Conservation (phyloP, 805 yeast species). For the Ogataea saltuana region DNA sequence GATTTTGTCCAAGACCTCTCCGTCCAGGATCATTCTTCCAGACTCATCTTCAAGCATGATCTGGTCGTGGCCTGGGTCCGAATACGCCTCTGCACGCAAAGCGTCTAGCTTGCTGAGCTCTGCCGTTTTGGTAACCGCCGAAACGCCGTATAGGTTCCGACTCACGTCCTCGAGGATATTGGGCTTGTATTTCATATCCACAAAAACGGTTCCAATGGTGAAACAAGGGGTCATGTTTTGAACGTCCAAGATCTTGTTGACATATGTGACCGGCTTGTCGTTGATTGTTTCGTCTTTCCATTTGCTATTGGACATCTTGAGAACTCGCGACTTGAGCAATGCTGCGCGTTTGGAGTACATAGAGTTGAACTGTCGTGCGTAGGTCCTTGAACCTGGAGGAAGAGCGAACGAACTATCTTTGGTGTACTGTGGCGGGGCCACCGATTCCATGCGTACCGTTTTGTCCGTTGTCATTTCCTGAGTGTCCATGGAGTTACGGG, state of each 20-base stretch:
- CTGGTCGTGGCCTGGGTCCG: slow-evolving; percentile 57
- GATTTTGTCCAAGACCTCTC: slow-evolving; percentile 57
- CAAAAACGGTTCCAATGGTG: slow-evolving; percentile 84
- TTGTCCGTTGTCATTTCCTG: slow-evolving; percentile 31
- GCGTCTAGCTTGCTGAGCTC: slow-evolving; percentile 25
- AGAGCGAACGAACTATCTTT: slow-evolving; percentile 15
- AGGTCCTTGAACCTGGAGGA: slow-evolving; percentile 37
- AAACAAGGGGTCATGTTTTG: slow-evolving; percentile 63
- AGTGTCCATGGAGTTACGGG: background rate
- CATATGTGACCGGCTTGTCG: slow-evolving; percentile 32
- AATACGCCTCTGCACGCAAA: slow-evolving; percentile 44
- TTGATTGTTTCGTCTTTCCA: slow-evolving; percentile 45
- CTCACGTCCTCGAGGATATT: slow-evolving; percentile 82
- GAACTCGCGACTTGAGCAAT: slow-evolving; percentile 47
- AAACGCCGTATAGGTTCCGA: slow-evolving; percentile 51
- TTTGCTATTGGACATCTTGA: slow-evolving; percentile 43
- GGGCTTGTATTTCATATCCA: slow-evolving; percentile 83
- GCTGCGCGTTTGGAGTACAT: slow-evolving; percentile 56
- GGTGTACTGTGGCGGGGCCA: slow-evolving; percentile 13
- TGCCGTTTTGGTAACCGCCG: slow-evolving; percentile 35
- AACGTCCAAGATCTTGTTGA: slow-evolving; percentile 61
- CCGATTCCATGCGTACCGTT: slow-evolving; percentile 20
- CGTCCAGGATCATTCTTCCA: slow-evolving; percentile 75
- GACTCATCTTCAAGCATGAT: slow-evolving; percentile 88
- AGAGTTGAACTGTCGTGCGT: slow-evolving; percentile 57